Base-by-base conservation (phyloP, 2,329 filamentous ascomycete species). In the Fusarium sp. region DNA sequence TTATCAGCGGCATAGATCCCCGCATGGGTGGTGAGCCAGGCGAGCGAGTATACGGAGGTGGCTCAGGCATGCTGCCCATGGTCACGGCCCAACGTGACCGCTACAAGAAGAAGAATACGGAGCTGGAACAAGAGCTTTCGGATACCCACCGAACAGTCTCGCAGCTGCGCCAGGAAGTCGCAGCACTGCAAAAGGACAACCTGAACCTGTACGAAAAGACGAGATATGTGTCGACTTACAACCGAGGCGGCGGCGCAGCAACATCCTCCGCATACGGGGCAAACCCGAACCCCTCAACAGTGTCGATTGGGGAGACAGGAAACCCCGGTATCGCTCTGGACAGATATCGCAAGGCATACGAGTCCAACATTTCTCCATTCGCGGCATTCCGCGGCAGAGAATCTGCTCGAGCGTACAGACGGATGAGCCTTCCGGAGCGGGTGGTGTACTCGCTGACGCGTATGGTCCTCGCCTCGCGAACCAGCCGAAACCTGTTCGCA, bases 141-240 rank as follows among this genome's bases (percentile, higher is more conserved):
- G 93, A 96, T 71, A 87, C 88, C 33, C 93, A 98, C 79, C 87
- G 89, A 50, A 91, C 88, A 0, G 89, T 97, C 20, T 95, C 93
- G 18, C 91, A 94, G 34, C 84, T 99, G 50, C 89, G 96, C 44
- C 93, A 96, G 74, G 96, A 99, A 78, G 89, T 98, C 65, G 91
- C 93, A 6, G 93, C 93, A 2, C 83, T 99, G 40, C 96, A 99
- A 77, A 97, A 94, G 78, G 96, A 99, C 80, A 99, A 99, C 77
- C 85, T 99, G 34, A 93, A 91, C 74, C 85, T 99, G 7, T 99
- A 99, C 79, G 96, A 99, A 80, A 99, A 98, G 85, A 97, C 95
- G 16, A 89, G 96, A 72, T 99, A 99, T 78, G 90, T 98, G 23
- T 97, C 93, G 6, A 94, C 93, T 2, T 99, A 97, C 83, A 97